Conservation (phyloP, 2,329 filamentous ascomycete species). For the Trichoderma simmonsii region DNA sequence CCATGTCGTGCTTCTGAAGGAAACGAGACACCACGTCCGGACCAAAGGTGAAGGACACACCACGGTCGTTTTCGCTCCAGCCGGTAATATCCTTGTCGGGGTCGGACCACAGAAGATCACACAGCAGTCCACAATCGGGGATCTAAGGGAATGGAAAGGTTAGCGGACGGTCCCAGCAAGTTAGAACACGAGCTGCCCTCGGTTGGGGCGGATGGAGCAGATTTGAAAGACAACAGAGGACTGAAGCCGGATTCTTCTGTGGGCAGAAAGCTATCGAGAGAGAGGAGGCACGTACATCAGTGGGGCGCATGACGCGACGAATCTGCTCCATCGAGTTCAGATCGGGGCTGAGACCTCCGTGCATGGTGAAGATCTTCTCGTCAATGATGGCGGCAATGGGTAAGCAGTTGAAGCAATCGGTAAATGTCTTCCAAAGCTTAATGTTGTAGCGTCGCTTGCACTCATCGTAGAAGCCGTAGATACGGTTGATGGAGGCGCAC, state of each 20-base stretch:
- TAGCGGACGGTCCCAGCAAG: slow-evolving; percentile 8
- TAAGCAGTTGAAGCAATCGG: slow-evolving; percentile 98
- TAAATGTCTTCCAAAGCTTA: slow-evolving; percentile 99
- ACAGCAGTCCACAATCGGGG: slow-evolving; percentile 94
- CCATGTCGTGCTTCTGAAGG: slow-evolving; percentile 99
- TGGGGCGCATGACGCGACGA: slow-evolving; percentile 95
- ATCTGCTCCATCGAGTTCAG: slow-evolving; percentile 99
- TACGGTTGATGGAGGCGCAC: slow-evolving; percentile 97
- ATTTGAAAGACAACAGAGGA: not conserved
- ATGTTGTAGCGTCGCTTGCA: slow-evolving; percentile 99
- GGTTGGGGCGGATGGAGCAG: not conserved
- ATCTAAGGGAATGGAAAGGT: slow-evolving; percentile 60
- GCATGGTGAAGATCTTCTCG: slow-evolving; percentile 99
- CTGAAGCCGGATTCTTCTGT: not conserved
- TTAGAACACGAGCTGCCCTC: not conserved
- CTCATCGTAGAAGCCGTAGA: slow-evolving; percentile 99
- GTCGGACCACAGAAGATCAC: slow-evolving; percentile 97
- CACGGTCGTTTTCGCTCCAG: slow-evolving; percentile 98
- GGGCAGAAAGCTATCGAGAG: not conserved
- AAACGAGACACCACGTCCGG: slow-evolving; percentile 96
- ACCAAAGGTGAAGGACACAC: slow-evolving; percentile 97
- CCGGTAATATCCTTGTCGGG: slow-evolving; percentile 99
- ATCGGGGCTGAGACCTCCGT: slow-evolving; percentile 93
- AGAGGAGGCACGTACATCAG: slow-evolving; percentile 72
- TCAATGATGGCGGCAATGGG: slow-evolving; percentile 98